Percentiles rank a stretch among this genome's conserved stretches.
These are phyloP conservation scores for Lipomyces sp. DNA, from an alignment of 805 yeast genomes.

Conservation along the genomic window DNA sequence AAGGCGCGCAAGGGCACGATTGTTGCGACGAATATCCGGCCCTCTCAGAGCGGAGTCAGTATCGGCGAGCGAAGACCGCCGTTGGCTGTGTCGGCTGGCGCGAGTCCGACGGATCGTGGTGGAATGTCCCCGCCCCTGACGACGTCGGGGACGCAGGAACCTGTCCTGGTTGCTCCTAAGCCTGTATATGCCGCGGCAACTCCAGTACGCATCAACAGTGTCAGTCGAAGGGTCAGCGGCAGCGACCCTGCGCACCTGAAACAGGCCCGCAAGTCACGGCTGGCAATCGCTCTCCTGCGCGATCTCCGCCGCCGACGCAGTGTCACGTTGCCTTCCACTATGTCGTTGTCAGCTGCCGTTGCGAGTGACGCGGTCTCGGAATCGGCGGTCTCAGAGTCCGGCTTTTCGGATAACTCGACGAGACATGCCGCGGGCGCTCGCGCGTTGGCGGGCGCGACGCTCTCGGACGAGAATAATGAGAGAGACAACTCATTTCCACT, in stretches of 20 bases:
- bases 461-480: not conserved
- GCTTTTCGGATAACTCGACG: too few relatives aligned
- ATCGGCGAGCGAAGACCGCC: not conserved
- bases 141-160: too few relatives aligned
- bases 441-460: not conserved
- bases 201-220: too few relatives aligned
- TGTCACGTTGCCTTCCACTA: slow-evolving; percentile 7
- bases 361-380: slow-evolving; percentile 1
- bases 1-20: slow-evolving; percentile 21
- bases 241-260: not conserved
- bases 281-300: slow-evolving; percentile 23
- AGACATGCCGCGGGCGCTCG: too few relatives aligned
- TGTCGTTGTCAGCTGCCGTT: slow-evolving; percentile 2
- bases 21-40: slow-evolving; percentile 15
- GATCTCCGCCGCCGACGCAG: slow-evolving; percentile 20
- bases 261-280: slow-evolving; percentile 4
- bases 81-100: slow-evolving; percentile 10
- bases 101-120: slow-evolving; percentile 2
- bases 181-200: too few relatives aligned
- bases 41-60: not conserved
- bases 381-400: not conserved
- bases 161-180: too few relatives aligned
- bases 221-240: too few relatives aligned
- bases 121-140: too few relatives aligned
- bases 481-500: too few relatives aligned